Evolutionary conservation across 106 monocot genomes (phyloP), one percentile per base, ranked within the genome.

Genomic region (Dendrobium catenatum): DNA sequence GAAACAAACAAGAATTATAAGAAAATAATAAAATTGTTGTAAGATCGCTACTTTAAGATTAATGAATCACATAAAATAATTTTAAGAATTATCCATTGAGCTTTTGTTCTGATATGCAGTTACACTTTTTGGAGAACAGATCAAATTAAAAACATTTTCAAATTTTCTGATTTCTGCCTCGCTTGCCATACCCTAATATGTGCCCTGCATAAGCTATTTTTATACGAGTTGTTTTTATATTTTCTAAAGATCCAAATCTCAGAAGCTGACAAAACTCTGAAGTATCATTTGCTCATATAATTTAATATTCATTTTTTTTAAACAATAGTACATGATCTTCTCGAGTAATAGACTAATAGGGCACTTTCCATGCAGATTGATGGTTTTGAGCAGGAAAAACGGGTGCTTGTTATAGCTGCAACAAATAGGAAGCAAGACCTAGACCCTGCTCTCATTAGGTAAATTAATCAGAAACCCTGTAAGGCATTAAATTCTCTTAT

Each of bases 361-460:
- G 27, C 29, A 31, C 20, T 70, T 70, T 29, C 15, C 37, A 9
- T 68, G 72, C 64, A 98, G 91, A 95, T 98, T 83, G 97, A 98
- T 88, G 97, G 97, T 15, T 98, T 98, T 82, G 97, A 98, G 79
- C 92, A 98, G 75, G 97, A 98, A 83, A 98, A 88, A 59, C 81
- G 79, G 49, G 89, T 93, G 19, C 86, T 98, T 77, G 97, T 98
- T 6, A 91, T 98, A 77, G 97, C 97, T 86, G 97, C 97, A 73
- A 98, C 97, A 73, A 98, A 98, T 82, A 94, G 97, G 81, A 98
- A 95, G 89, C 85, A 95, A 72, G 97, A 98, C 56, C 94, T 98
- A 73, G 97, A 98, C 91, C 97, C 97, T 82, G 94, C 97, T 81
- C 90, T 98, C 33, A 94, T 98, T 26, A 98, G 95, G 95, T 95